Evolutionary conservation across 2,329 filamentous ascomycete species (phyloP), one percentile per base, ranked within the genome.

Genomic region (Parastagonospora nodorum): DNA sequence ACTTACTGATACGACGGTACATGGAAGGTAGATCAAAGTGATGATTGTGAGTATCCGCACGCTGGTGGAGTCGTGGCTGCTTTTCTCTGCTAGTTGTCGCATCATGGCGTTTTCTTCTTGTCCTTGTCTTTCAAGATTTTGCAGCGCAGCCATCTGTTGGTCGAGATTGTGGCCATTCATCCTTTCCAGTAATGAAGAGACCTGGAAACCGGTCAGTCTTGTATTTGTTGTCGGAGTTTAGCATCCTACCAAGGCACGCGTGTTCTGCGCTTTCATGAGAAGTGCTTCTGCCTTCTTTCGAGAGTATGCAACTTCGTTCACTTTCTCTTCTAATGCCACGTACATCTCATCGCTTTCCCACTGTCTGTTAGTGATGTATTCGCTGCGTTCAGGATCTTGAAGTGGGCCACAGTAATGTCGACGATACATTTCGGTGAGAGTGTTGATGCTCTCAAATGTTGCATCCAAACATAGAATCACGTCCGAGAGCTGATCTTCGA

Each of bases 21-120:
- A 63, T 1, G 64, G 62, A 0, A 66, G 42, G 36, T 66, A 67
- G 1, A 67, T 60, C 56, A 66, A 52, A 2, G 57, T 63, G 9
- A 64, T 64, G 42, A 66, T 63, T 0, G 64, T 66, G 4, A 66
- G 51, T 4, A 63, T 50, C 12, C 58, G 51, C 50, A 66, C 57
- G 38, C 59, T 65, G 0, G 62, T 59, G 3, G 63, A 64, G 29
- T 66, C 62, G 6, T 42, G 45, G 24, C 40, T 57, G 14, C 53
- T 61, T 47, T 66, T 67, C 42, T 66, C 58, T 2, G 64, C 53
- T 7, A 67, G 47, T 19, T 52, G 30, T n/a, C 54, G 31, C 60
- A 64, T 65, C 1, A 59, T 60, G 1, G 42, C 29, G n/a, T 58
- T 67, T 29, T 55, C 60, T 2, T 57, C 57, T 14, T 53, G 54